Evolutionary conservation across 2,329 filamentous ascomycete species (phyloP).

Genomic region (Diaporthe caulivora): DNA sequence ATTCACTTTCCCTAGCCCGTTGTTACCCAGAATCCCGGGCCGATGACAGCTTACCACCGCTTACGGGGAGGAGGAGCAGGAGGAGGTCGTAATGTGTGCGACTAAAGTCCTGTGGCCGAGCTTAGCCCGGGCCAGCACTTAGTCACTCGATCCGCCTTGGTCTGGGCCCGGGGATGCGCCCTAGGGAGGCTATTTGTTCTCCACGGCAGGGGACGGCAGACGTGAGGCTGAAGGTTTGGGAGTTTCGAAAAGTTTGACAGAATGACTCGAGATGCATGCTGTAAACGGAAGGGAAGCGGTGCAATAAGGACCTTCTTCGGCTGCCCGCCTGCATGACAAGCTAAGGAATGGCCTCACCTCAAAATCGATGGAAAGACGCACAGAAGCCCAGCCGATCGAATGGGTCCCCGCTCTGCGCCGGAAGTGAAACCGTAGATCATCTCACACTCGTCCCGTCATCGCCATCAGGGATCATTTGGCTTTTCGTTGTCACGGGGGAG

Average conservation of each 20-base stretch:
- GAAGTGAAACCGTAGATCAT: conserved; percentile 38
- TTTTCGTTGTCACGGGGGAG: neutral
- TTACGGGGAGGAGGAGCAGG: neutral
- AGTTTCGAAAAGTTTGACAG: conserved; percentile 4
- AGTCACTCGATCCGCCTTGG: neutral
- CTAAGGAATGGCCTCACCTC: conserved; percentile 10
- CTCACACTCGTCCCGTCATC: conserved; percentile 33
- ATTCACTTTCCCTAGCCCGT: neutral
- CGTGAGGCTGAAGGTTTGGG: neutral
- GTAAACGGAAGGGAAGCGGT: neutral
- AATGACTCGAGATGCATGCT: neutral
- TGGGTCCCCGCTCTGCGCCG: conserved; percentile 29
- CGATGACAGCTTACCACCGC: conserved; percentile 2
- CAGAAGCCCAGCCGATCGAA: conserved; percentile 34
- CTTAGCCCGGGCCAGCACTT: neutral
- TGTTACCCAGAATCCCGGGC: conserved; percentile 17
- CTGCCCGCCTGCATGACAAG: neutral
- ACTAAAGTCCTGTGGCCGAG: conserved; percentile 4
- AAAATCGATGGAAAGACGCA: conserved; percentile 27
- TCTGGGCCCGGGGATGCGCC: neutral
- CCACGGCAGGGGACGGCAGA: neutral
- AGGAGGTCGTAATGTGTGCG: neutral
- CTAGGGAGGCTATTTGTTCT: neutral
- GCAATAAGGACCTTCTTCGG: neutral
- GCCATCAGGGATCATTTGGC: conserved; percentile 14